A percentile compares a stretch with the other conserved stretches of the same genome.
Evolutionary conservation across 192 early-diverging fungal species (phyloP).

Genomic region (Chytriomyces sp.): DNA sequence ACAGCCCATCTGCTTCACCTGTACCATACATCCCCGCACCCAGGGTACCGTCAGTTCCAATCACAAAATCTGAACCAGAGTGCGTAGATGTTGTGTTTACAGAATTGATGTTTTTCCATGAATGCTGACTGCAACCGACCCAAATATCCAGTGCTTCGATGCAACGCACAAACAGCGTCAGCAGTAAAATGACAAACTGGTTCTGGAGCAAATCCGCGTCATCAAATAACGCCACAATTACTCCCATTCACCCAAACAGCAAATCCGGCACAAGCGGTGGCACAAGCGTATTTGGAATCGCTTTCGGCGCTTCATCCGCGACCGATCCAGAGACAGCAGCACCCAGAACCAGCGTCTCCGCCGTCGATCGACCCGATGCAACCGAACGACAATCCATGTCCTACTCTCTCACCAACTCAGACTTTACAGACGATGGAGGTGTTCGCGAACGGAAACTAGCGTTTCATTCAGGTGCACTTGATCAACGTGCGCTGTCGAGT

Average conservation of each 20-base stretch:
- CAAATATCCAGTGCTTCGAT: not conserved
- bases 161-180: not conserved
- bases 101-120: too few relatives aligned
- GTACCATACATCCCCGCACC: too few relatives aligned
- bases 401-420: slow-evolving; percentile 23
- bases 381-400: not conserved
- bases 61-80: too few relatives aligned
- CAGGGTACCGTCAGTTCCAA: too few relatives aligned
- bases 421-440: not conserved
- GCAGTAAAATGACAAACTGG: not conserved
- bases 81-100: too few relatives aligned
- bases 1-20: too few relatives aligned
- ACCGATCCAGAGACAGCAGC: not conserved
- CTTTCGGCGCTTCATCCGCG: not conserved
- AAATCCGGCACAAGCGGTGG: too few relatives aligned
- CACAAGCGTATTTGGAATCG: too few relatives aligned
- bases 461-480: slow-evolving; percentile 29
- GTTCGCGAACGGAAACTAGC: slow-evolving; percentile 8
- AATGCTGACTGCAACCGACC: too few relatives aligned
- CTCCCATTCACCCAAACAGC: too few relatives aligned
- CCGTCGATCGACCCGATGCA: not conserved
- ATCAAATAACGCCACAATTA: not conserved
- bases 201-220: not conserved
- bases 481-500: slow-evolving; percentile 22
- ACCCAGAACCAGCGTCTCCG: not conserved